phyloP scores from a whole-genome alignment of 768 basidiomycete genomes.

The Phylloporus sp. region DNA sequence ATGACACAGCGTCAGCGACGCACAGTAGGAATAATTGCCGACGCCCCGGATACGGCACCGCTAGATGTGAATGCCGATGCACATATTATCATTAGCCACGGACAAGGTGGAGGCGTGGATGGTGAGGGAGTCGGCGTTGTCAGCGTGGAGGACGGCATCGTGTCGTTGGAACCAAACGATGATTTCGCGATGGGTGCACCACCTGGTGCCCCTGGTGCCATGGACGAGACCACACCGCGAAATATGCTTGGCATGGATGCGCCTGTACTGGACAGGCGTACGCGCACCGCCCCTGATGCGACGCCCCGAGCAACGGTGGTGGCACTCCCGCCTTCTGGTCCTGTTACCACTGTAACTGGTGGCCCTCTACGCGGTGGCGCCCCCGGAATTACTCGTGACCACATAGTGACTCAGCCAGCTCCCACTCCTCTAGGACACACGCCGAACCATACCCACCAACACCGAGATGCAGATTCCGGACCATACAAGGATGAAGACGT shows the following conservation, averaged over 20 bases:
- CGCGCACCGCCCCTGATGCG: slow-evolving; percentile 48
- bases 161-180: slow-evolving; percentile 75
- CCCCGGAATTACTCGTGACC: slow-evolving; percentile 18
- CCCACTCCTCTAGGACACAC: slow-evolving; percentile 19
- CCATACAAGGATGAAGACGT: slow-evolving; percentile 96
- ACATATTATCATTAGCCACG: slow-evolving; percentile 51
- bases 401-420: slow-evolving; percentile 3
- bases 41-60: slow-evolving; percentile 31
- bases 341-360: slow-evolving; percentile 8
- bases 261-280: slow-evolving; percentile 28
- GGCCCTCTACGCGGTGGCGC: slow-evolving; percentile 14
- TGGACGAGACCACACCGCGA: slow-evolving; percentile 34
- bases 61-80: slow-evolving; percentile 44
- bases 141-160: slow-evolving; percentile 72
- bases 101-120: slow-evolving; percentile 36
- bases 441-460: slow-evolving; percentile 36
- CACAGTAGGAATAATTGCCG: slow-evolving; percentile 47
- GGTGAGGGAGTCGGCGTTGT: slow-evolving; percentile 39
- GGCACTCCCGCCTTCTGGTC: slow-evolving; percentile 42
- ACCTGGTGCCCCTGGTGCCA: slow-evolving; percentile 86
- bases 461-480: slow-evolving; percentile 43
- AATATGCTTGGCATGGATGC: slow-evolving; percentile 26
- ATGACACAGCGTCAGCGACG: slow-evolving; percentile 37
- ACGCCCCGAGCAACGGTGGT: slow-evolving; percentile 63
- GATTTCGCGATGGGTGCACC: slow-evolving; percentile 90